Evolutionary conservation across 2,329 filamentous ascomycete genomes (phyloP), one percentile per base, ranked within the genome.

Genomic region (Trichophyton verrucosum): DNA sequence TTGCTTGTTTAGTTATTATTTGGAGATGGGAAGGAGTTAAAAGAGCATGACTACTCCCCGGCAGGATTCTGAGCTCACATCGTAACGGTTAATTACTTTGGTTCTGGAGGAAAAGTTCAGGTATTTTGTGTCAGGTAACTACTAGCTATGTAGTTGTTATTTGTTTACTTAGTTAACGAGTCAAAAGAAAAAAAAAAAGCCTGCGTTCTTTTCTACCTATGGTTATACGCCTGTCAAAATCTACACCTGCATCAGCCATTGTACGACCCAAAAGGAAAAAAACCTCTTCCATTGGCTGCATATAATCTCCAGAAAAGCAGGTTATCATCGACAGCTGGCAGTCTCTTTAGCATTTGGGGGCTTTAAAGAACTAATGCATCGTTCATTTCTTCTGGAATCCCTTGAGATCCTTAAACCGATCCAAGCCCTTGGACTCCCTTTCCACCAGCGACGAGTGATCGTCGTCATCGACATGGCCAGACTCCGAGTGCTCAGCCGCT

Each of bases 371-470:
- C 22, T 24, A 24, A 47, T 47, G 44, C 27, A 17, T 36, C 27
- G 27, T 30, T 30, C 51, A 56, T 24, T 56, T 56, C 59, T 73
- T 69, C 58, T 68, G 68, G 49, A 75, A 63, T 1, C 71, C 72
- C 62, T 74, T 75, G 47, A 75, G 61, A 1, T 71, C 68, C 63
- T 73, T 74, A 11, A 67, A 65, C 38, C 63, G 61, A 44, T 71
- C 69, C 7, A 66, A 49, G 24, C 33, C 63, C 59, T 63, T 64
- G 42, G 62, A 57, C 27, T 64, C 61, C 7, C 63, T 60, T 51
- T 64, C 64, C n/a, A 62, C 64, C 36, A 65, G 27, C 17, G 59
- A 61, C 30, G 60, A 49, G 9, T 58, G 49, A 27, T 61, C 61
- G 38, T 61, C 6, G n/a, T 33, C 42, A 38, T 38, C 33, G 33